phyloP scores from a whole-genome alignment of 2,329 filamentous ascomycete species.

The Diaporthe batatas region DNA sequence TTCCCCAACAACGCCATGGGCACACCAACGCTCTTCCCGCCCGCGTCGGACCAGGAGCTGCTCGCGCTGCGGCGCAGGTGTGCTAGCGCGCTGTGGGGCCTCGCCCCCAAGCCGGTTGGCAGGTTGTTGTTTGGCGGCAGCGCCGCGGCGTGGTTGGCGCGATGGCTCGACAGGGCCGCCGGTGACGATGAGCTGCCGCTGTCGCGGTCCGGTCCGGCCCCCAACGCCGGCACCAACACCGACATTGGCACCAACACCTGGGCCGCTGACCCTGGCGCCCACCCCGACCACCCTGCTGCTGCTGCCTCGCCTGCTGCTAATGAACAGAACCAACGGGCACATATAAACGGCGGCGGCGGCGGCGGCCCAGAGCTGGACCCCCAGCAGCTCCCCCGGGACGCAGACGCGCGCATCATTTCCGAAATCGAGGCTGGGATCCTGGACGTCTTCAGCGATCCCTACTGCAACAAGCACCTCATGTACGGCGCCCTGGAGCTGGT shows the following conservation, averaged over 20 bases:
- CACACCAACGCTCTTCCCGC: slow-evolving; percentile 71
- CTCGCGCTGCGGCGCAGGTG: slow-evolving; percentile 75
- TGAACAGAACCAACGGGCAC: slow-evolving; percentile 27
- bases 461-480: slow-evolving; percentile 93
- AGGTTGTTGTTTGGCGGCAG: slow-evolving; percentile 65
- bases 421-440: slow-evolving; percentile 76
- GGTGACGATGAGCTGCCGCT: slow-evolving; percentile 3
- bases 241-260: slow-evolving; percentile 43
- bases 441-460: slow-evolving; percentile 82
- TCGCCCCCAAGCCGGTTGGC: slow-evolving; percentile 62
- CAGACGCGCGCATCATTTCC: slow-evolving; percentile 62
- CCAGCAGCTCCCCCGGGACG: slow-evolving; percentile 49
- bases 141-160: slow-evolving; percentile 45
- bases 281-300: neutral
- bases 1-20: slow-evolving; percentile 89
- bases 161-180: slow-evolving; percentile 24
- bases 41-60: slow-evolving; percentile 70
- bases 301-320: neutral
- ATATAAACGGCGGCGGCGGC: slow-evolving; percentile 40
- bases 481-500: slow-evolving; percentile 86
- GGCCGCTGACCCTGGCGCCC: neutral
- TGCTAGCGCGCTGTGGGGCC: slow-evolving; percentile 69
- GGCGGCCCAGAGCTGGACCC: slow-evolving; percentile 48
- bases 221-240: slow-evolving; percentile 47
- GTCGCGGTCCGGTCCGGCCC: slow-evolving; percentile 44